These are phyloP conservation scores for Penicillium sp. DNA, from an alignment of 2,329 filamentous ascomycete genomes.

Conservation along the genomic window DNA sequence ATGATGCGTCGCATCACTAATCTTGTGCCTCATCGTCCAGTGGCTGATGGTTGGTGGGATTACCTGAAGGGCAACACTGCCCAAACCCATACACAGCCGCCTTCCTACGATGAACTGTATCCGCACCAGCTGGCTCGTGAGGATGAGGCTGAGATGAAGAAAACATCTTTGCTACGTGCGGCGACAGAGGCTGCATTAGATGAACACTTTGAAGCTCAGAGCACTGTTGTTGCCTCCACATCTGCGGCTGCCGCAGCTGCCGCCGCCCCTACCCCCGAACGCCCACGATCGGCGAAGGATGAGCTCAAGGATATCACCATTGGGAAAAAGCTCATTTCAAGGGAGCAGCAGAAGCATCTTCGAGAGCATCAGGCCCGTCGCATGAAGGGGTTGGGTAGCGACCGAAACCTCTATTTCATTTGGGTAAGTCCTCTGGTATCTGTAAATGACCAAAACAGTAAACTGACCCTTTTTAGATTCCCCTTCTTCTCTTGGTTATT, in stretches of 20 bases:
- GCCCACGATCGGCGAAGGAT: conserved; percentile 29
- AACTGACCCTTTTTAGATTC: conserved; percentile 40
- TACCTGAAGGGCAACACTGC: conserved; percentile 55
- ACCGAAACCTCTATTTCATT: conserved; percentile 55
- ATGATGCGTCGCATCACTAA: conserved; percentile 73
- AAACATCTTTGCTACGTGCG: conserved; percentile 43
- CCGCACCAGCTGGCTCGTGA: conserved; percentile 48
- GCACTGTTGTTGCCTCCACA: conserved; percentile 19
- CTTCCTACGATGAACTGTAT: conserved; percentile 78
- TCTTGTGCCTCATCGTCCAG: conserved; percentile 67
- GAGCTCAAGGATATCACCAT: conserved; percentile 45
- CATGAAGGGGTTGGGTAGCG: conserved; percentile 51
- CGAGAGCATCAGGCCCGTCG: conserved; percentile 48
- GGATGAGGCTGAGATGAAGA: conserved; percentile 44
- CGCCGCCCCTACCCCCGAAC: conserved; percentile 8
- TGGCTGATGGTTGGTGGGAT: conserved; percentile 65
- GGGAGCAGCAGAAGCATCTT: conserved; percentile 49
- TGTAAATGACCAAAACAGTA: neutral
- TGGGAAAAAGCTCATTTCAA: conserved; percentile 44
- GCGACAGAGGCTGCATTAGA: conserved; percentile 47
- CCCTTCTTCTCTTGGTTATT: conserved; percentile 48
- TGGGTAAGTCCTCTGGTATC: conserved; percentile 46
- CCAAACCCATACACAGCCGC: conserved; percentile 58
- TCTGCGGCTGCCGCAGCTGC: conserved; percentile 7
- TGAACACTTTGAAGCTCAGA: conserved; percentile 44